Conservation (phyloP, 805 yeast genomes). For the Tetrapisispora nanseiensis region DNA sequence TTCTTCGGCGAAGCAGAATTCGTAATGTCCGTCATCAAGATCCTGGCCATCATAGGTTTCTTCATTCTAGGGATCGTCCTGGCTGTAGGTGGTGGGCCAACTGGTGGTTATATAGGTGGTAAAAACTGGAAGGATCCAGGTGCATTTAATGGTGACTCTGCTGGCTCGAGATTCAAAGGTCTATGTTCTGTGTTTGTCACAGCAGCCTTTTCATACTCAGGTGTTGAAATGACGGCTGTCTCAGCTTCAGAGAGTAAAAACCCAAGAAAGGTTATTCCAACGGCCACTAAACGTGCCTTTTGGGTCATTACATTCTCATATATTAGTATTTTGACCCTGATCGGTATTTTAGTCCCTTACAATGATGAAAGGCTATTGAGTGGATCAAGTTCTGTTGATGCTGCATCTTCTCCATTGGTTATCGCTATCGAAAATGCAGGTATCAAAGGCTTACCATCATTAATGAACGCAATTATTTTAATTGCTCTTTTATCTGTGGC, state of each 20-base stretch:
- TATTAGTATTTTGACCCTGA: conserved; percentile 45
- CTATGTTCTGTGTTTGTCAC: conserved; percentile 45
- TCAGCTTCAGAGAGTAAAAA: conserved; percentile 70
- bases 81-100: conserved; percentile 38
- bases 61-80: conserved; percentile 44
- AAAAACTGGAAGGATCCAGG: conserved; percentile 47
- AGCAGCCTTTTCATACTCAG: conserved; percentile 60
- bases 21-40: conserved; percentile 39
- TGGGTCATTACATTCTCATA: conserved; percentile 73
- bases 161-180: conserved; percentile 38
- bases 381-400: conserved; percentile 41
- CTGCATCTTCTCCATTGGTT: conserved; percentile 64
- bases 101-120: conserved; percentile 36
- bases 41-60: conserved; percentile 42
- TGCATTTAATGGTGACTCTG: conserved; percentile 42
- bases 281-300: conserved; percentile 71
- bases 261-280: conserved; percentile 58
- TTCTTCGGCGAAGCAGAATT: conserved; percentile 52
- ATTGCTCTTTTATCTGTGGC: conserved; percentile 66
- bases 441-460: conserved; percentile 54
- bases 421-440: conserved; percentile 62
- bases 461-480: conserved; percentile 61
- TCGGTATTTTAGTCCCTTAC: conserved; percentile 60
- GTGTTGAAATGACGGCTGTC: conserved; percentile 63
- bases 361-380: conserved; percentile 40